Base-by-base conservation (phyloP, 768 basidiomycete species). In the Suillus cothurnatus region DNA sequence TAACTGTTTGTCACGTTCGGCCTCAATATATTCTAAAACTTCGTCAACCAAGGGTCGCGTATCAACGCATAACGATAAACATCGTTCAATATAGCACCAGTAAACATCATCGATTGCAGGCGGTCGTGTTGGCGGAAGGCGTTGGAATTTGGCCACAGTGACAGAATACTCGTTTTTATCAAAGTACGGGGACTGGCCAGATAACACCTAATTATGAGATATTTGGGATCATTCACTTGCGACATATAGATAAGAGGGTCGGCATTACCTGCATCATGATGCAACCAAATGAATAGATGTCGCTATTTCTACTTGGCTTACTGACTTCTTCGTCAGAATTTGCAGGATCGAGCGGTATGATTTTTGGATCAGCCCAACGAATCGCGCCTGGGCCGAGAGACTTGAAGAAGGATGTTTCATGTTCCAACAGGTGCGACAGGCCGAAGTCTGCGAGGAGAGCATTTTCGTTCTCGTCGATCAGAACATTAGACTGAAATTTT, bases 261-360 rank as follows among this genome's bases (percentile, higher is more conserved):
- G 11, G 11, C 53, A 12, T 21, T 32, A 47, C 61, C 61, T 61
- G 61, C 43, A 61, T 21, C 61, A 61, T 61, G 12, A 61, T 50
- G 45, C 61, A 61, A 31, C 61, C 61, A 36, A 61, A 61, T 19
- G 61, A 61, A 52, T 49, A 62, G n/a, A 62, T 36, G n/a, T 62
- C 61, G 14, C 61, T 62, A 4, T 47, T 15, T 28, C 11, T 23
- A 26, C 23, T 36, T 36, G 61, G 61, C 21, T 55, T n/a, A 21
- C 28, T 31, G 21, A 32, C 19, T 2, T 3, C 0, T 21, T 55
- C 31, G 38, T 19, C 6, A 12, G 47, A 3, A 0, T 14, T 41
- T 7, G 28, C 32, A 23, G 21, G 7, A 34, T 57, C 15, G 2
- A 62, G 49, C 11, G 57, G 17, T 56, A 53, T 26, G 5, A 62